Conservation (phyloP, 1,284 basidiomycete species). For the Rhodofomes roseus region DNA sequence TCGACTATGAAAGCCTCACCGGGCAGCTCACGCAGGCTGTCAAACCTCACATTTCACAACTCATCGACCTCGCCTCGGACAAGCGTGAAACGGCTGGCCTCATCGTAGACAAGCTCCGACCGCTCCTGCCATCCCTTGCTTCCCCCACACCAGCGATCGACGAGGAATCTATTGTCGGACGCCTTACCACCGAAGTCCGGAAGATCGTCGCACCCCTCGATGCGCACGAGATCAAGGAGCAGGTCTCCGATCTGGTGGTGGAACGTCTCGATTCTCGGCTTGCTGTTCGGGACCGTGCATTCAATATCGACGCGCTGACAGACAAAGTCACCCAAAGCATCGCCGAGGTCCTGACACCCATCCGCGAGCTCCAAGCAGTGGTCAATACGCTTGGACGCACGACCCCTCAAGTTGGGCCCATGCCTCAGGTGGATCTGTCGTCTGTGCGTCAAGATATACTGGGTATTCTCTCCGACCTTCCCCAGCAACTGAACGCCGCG, state of each 20-base stretch:
- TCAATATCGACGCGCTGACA: conserved; percentile 59
- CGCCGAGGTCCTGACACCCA: conserved; percentile 42
- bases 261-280: conserved; percentile 77
- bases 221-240: conserved; percentile 79
- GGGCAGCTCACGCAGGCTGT: conserved; percentile 73
- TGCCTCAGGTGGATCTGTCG: conserved; percentile 16
- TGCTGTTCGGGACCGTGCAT: conserved; percentile 66
- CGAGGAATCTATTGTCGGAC: conserved; percentile 48
- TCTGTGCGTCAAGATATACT: conserved; percentile 27
- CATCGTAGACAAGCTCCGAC: conserved; percentile 71
- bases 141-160: conserved; percentile 42
- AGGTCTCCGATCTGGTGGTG: conserved; percentile 80
- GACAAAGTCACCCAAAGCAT: conserved; percentile 53
- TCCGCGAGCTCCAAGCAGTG: conserved; percentile 42
- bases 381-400: conserved; percentile 37
- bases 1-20: conserved; percentile 77
- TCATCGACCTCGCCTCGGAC: conserved; percentile 82
- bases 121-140: conserved; percentile 51
- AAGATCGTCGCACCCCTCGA: conserved; percentile 71
- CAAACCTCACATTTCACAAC: conserved; percentile 80
- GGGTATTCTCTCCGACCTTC: conserved; percentile 39
- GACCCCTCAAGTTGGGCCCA: conserved; percentile 14
- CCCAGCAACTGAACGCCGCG: conserved; percentile 37
- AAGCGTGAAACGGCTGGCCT: conserved; percentile 80
- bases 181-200: conserved; percentile 64